Conservation (phyloP, 2,329 filamentous ascomycete genomes). For the Pyricularia sp. region DNA sequence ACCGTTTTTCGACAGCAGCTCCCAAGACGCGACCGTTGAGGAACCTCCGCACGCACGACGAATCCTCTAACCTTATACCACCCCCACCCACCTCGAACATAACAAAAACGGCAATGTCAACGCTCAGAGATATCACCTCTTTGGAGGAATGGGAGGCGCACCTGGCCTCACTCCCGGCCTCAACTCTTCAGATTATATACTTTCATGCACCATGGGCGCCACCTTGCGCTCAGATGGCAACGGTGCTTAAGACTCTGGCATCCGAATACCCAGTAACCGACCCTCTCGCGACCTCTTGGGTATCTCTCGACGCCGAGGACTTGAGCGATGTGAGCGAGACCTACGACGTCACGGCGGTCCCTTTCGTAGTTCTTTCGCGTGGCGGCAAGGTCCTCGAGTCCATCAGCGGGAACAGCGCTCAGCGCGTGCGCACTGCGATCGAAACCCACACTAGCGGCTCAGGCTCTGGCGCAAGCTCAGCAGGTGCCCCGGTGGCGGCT, state of each 20-base stretch:
- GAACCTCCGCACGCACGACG: neutral
- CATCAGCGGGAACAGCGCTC: slow-evolving; percentile 78
- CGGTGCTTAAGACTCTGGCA: slow-evolving; percentile 73
- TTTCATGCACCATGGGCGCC: slow-evolving; percentile 97
- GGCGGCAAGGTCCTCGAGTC: slow-evolving; percentile 66
- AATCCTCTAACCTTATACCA: neutral
- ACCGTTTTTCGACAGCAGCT: neutral
- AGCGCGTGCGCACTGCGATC: slow-evolving; percentile 73
- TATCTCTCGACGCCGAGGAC: slow-evolving; percentile 88
- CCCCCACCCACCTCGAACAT: neutral
- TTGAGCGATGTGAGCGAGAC: slow-evolving; percentile 80
- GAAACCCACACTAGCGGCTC: slow-evolving; percentile 48
- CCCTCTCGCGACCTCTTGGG: slow-evolving; percentile 62
- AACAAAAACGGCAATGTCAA: slow-evolving; percentile 46
- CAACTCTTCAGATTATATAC: slow-evolving; percentile 70
- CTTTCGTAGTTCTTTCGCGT: slow-evolving; percentile 75
- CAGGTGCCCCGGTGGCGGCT: slow-evolving; percentile 21
- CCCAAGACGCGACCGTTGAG: neutral
- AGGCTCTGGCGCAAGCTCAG: slow-evolving; percentile 25
- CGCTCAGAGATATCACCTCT: slow-evolving; percentile 62
- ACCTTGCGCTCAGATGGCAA: slow-evolving; percentile 87
- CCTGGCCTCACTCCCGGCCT: slow-evolving; percentile 50
- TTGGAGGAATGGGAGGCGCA: slow-evolving; percentile 61
- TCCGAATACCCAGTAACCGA: slow-evolving; percentile 63
- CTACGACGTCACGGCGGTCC: slow-evolving; percentile 90